These are phyloP conservation scores for Leccinum pachyderme DNA, from an alignment of 1,284 basidiomycete genomes.

Conservation along the genomic window DNA sequence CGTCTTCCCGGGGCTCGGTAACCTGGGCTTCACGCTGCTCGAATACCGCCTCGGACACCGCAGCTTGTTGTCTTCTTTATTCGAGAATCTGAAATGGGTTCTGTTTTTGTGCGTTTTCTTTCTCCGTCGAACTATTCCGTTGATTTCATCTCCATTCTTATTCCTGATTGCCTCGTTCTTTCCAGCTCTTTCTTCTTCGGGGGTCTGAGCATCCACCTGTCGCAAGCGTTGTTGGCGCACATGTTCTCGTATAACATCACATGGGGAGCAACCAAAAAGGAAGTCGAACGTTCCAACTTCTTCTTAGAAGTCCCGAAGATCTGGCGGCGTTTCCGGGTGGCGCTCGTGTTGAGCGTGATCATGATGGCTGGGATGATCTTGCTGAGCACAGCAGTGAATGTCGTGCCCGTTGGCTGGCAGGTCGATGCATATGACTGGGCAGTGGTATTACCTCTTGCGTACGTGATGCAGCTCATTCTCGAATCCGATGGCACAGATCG, in stretches of 20 bases:
- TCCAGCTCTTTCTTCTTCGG: constrained; percentile 82
- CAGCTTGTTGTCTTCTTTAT: constrained; percentile 45
- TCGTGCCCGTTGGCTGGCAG: constrained; percentile 62
- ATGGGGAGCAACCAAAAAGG: constrained; percentile 80
- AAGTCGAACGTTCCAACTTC: constrained; percentile 81
- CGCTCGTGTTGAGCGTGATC: constrained; percentile 54
- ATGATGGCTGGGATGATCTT: constrained; percentile 53
- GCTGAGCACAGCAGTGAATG: constrained; percentile 39
- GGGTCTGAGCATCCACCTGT: constrained; percentile 72
- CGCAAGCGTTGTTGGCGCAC: constrained; percentile 73
- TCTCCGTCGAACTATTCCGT: neutral
- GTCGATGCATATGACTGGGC: constrained; percentile 55
- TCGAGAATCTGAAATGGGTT: constrained; percentile 72
- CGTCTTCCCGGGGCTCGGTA: constrained; percentile 74
- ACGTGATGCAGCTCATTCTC: constrained; percentile 1
- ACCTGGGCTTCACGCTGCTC: constrained; percentile 66
- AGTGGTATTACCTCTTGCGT: constrained; percentile 65
- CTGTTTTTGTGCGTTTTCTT: constrained; percentile 67
- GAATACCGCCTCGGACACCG: constrained; percentile 74
- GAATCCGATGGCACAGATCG: constrained; percentile 22
- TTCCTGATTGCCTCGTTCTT: neutral
- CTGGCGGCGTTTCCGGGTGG: constrained; percentile 54
- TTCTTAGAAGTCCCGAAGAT: constrained; percentile 86
- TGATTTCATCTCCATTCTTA: constrained; percentile 34
- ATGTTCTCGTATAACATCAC: constrained; percentile 82